A percentile compares a stretch with the other conserved stretches of the same genome.
phyloP scores from a whole-genome alignment of 1,284 basidiomycete genomes.

The Tilletia indica region DNA sequence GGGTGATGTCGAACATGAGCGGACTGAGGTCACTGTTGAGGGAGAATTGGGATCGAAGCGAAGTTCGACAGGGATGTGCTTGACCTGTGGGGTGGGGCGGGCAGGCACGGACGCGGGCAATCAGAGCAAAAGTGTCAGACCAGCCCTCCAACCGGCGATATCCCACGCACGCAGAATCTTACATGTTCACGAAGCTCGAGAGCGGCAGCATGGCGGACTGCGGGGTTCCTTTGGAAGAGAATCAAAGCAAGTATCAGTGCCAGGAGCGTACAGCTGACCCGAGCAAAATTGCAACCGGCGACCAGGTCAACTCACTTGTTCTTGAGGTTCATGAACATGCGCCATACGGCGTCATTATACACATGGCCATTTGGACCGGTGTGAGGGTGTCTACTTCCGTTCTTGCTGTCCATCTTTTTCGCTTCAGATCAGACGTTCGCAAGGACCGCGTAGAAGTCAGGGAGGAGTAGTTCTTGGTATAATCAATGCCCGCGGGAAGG shows the following conservation, averaged over 20 bases:
- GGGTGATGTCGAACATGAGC: constrained; percentile 75
- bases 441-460: too few species aligned
- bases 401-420: background rate
- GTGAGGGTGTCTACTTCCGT: background rate
- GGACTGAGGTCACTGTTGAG: constrained; percentile 65
- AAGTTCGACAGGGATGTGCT: constrained; percentile 5
- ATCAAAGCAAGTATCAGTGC: background rate
- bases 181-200: constrained; percentile 7
- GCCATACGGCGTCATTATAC: background rate
- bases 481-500: too few species aligned
- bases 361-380: background rate
- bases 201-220: background rate
- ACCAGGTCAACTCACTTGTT: background rate
- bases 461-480: too few species aligned
- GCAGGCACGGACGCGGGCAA: too few species aligned
- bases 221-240: background rate
- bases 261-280: too few species aligned
- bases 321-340: constrained; percentile 1
- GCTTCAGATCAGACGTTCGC: too few species aligned
- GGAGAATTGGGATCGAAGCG: constrained; percentile 37
- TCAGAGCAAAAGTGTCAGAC: background rate
- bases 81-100: background rate
- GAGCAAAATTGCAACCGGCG: background rate
- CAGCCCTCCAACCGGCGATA: background rate
- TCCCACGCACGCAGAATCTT: background rate